Evolutionary conservation across 805 yeast species (phyloP).

Genomic region (Kodamaea laetipori): DNA sequence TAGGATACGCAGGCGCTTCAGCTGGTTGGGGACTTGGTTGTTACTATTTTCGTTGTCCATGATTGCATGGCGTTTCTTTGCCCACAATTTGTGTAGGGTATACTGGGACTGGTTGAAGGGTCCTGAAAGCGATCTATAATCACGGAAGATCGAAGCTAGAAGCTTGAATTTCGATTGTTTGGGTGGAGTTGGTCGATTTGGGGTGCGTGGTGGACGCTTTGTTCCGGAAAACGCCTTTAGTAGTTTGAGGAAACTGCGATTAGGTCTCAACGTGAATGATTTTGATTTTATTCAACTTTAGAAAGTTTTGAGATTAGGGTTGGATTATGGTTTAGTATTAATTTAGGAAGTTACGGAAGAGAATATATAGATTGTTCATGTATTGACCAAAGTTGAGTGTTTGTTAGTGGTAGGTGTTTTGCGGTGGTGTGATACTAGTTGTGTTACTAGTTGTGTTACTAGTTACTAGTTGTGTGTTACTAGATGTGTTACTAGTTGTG

Average conservation of each 20-base stretch:
- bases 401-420: too few relatives aligned
- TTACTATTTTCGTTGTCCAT: constrained; percentile 11
- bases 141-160: constrained; percentile 33
- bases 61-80: constrained; percentile 22
- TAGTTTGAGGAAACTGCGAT: constrained; percentile 12
- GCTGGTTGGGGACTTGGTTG: constrained; percentile 6
- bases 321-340: too few relatives aligned
- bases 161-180: constrained; percentile 19
- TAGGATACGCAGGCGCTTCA: constrained; percentile 46
- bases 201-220: constrained; percentile 5
- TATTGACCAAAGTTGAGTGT: too few relatives aligned
- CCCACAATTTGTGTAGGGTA: constrained; percentile 15
- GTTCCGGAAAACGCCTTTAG: constrained; percentile 15
- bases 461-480: too few relatives aligned
- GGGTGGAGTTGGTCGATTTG: constrained; percentile 9
- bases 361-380: too few relatives aligned
- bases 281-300: neutral
- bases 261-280: constrained; percentile 8
- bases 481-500: too few relatives aligned
- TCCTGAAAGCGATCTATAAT: constrained; percentile 30
- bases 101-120: constrained; percentile 17
- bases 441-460: too few relatives aligned
- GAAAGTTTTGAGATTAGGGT: too few relatives aligned
- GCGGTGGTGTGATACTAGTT: too few relatives aligned
- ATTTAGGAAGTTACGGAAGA: too few relatives aligned